Evolutionary conservation across 768 basidiomycete genomes (phyloP).

Genomic region (Russula abietina): DNA sequence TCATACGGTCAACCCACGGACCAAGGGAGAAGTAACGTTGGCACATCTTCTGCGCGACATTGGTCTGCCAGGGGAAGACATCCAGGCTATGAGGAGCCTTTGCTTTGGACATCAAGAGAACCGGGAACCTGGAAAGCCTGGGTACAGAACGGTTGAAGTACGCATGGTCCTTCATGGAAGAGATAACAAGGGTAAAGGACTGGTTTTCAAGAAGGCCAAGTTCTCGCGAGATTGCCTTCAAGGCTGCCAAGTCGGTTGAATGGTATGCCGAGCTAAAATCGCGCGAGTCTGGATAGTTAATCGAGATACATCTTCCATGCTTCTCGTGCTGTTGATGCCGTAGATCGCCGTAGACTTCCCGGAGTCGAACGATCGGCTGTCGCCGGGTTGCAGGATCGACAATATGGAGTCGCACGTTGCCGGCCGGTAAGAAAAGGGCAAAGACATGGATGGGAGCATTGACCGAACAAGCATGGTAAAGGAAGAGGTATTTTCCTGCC

Average conservation of each 20-base stretch:
- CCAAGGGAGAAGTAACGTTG: slow-evolving; percentile 75
- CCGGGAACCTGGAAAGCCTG: slow-evolving; percentile 76
- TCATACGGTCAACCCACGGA: slow-evolving; percentile 70
- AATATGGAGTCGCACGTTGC: slow-evolving; percentile 69
- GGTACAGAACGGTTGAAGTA: slow-evolving; percentile 74
- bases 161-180: slow-evolving; percentile 74
- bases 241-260: slow-evolving; percentile 65
- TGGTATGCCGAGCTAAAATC: slow-evolving; percentile 73
- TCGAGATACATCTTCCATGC: slow-evolving; percentile 40
- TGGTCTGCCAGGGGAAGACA: slow-evolving; percentile 83
- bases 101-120: slow-evolving; percentile 81
- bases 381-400: slow-evolving; percentile 88
- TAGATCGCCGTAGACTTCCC: slow-evolving; percentile 64
- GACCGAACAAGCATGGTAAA: slow-evolving; percentile 79
- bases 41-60: slow-evolving; percentile 79
- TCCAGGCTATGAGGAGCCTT: slow-evolving; percentile 68
- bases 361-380: slow-evolving; percentile 73
- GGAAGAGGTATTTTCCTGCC: slow-evolving; percentile 70
- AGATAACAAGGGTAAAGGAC: slow-evolving; percentile 72
- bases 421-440: slow-evolving; percentile 73
- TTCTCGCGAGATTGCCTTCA: slow-evolving; percentile 85
- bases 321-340: slow-evolving; percentile 44
- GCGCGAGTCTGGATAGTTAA: slow-evolving; percentile 58
- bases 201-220: slow-evolving; percentile 69
- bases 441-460: slow-evolving; percentile 79